Percentiles rank a stretch among this genome's conserved stretches.
phyloP scores from a whole-genome alignment of 305 asterid genomes.

The Plantago lanceolata region DNA sequence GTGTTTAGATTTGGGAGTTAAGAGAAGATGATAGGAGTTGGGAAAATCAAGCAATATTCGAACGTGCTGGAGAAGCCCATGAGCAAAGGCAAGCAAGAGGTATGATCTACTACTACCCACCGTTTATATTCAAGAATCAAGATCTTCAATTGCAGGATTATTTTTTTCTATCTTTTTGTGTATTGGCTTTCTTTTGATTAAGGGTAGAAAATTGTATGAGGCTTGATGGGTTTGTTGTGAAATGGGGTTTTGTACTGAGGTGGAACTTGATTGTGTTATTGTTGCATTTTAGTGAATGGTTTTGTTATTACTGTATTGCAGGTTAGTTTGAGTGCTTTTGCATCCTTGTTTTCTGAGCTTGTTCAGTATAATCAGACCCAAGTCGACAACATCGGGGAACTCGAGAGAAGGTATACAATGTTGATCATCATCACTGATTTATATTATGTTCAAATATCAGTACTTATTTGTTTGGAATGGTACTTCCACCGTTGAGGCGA shows the following conservation, averaged over 20 bases:
- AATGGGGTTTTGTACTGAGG: no score
- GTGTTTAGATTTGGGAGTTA: no score
- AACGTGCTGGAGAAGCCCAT: slow-evolving; percentile 83
- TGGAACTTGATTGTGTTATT: background rate
- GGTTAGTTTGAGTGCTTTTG: slow-evolving; percentile 86
- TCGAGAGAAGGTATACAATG: slow-evolving; percentile 65
- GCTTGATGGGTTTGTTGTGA: background rate
- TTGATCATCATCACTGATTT: no score
- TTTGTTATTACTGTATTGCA: slow-evolving; percentile 32
- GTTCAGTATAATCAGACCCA: slow-evolving; percentile 93
- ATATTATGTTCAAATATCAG: no score
- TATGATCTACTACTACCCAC: background rate
- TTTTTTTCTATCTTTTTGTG: slow-evolving; percentile 28
- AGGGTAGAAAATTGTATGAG: no score
- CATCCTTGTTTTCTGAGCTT: slow-evolving; percentile 83
- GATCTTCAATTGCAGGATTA: background rate
- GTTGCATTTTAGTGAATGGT: slow-evolving; percentile 9
- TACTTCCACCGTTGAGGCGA: no score
- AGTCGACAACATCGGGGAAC: slow-evolving; percentile 82
- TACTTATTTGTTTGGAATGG: no score
- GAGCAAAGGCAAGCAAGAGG: slow-evolving; percentile 72
- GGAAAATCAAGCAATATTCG: slow-evolving; percentile 78
- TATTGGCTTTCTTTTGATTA: slow-evolving; percentile 41
- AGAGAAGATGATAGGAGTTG: slow-evolving; percentile 66
- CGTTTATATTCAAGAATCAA: background rate